Evolutionary conservation across 2,329 filamentous ascomycete species (phyloP), one percentile per base, ranked within the genome.

Genomic region (Aspergillus sp.): DNA sequence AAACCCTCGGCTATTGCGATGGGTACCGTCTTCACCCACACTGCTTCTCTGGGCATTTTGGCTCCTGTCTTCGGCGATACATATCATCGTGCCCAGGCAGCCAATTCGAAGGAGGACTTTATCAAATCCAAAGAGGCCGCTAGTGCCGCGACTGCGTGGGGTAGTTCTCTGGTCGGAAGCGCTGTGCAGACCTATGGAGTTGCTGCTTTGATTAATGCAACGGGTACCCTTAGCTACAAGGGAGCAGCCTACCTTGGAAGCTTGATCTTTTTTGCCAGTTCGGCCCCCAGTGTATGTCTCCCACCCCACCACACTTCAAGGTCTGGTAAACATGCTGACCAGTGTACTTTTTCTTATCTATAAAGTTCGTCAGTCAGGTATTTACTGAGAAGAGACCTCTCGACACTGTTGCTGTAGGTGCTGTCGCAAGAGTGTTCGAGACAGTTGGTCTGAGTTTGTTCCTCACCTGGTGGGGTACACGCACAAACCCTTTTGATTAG

Each of bases 1-100:
- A 98, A 97, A 89, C 95, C 95, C 69, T 97, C 93, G 73, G 93
- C 95, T 72, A 96, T 99, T 74, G 95, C 93, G 73, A 86, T 98
- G 72, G 95, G 95, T 80, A 95, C 93, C 63, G 81, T 92, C 77
- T 99, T 97, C 87, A 97, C 90, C 84, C 93, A 99, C 81, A 88
- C 88, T 70, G 84, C 91, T 70, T 95, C 95, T 73, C 87, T 95
- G 64, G 93, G 90, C 63, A 86, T 98, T 69, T 86, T 98, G 62
- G 85, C 87, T 59, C 93, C 93, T 63, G 80, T 98, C 78, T 96
- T 98, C 76, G 93, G 95, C 73, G 89, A 96, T 73, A 93, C 91
- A 72, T 97, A 96, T 85, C 88, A 93, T 80, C 90, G 91, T 68
- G 93, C 93, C 67, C 93, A 96, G 84, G 81, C 86, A 61, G 86